A percentile compares a stretch with the other conserved stretches of the same genome.
phyloP scores from a whole-genome alignment of 2,329 filamentous ascomycete genomes.

The Pseudomassariella vexata region DNA sequence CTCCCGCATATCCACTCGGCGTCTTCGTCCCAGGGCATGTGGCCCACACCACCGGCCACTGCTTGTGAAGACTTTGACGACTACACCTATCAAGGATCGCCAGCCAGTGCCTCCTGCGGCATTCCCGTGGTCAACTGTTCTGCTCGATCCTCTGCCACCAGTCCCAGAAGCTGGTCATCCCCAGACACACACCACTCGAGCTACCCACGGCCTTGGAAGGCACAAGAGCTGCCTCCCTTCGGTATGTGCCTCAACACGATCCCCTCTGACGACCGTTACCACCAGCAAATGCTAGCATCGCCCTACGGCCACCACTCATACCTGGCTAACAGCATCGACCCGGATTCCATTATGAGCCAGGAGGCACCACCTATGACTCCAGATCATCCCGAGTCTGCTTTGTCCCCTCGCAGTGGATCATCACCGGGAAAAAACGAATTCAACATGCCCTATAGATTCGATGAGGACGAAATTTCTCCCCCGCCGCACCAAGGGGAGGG shows the following conservation, averaged over 20 bases:
- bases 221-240: constrained; percentile 8
- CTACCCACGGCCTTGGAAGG: constrained; percentile 6
- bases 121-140: constrained; percentile 6
- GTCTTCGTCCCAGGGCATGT: constrained; percentile 18
- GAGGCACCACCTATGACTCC: constrained; percentile 6
- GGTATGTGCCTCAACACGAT: constrained; percentile 3
- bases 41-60: constrained; percentile 30
- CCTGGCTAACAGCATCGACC: constrained; percentile 4
- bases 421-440: constrained; percentile 4
- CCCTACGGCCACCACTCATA: constrained; percentile 5
- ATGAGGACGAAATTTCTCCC: constrained; percentile 8
- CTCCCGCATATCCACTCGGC: constrained; percentile 13
- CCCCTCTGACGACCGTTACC: constrained; percentile 10
- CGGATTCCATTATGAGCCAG: constrained; percentile 7
- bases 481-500: not conserved
- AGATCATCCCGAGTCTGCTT: constrained; percentile 5
- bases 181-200: constrained; percentile 11
- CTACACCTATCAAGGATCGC: constrained; percentile 28
- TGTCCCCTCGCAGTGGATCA: constrained; percentile 7
- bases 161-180: constrained; percentile 26
- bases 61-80: constrained; percentile 31
- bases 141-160: constrained; percentile 9
- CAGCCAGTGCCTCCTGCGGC: constrained; percentile 13
- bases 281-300: constrained; percentile 8
- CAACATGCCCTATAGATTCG: constrained; percentile 1